Percentiles rank a stretch among this genome's conserved stretches.
Evolutionary conservation across 306 rosid species (phyloP).

Genomic region (Lotus japonicus): DNA sequence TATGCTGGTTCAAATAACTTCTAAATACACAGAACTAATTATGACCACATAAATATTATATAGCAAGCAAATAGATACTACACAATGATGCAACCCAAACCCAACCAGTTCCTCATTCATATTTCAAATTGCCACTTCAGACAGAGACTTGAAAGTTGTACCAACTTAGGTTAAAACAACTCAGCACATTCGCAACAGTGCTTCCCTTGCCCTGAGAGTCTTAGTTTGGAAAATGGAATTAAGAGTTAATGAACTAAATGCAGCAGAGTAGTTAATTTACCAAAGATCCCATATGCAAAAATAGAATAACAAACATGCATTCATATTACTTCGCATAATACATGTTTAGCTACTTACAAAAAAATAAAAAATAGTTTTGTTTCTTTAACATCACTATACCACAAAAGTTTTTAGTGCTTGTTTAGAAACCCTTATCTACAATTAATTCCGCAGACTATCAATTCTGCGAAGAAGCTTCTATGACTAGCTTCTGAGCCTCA

Average conservation of each 20-base stretch:
- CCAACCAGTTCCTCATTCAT: not conserved
- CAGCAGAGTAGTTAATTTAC: not conserved
- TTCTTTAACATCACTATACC: not conserved
- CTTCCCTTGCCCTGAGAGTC: not conserved
- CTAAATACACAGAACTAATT: not conserved
- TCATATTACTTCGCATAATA: not conserved
- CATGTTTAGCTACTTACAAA: not conserved
- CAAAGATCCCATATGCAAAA: not conserved
- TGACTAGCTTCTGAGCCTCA: too few species aligned
- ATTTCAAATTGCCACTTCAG: not conserved
- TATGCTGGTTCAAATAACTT: not conserved
- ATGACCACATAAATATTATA: not conserved
- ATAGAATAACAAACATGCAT: not conserved
- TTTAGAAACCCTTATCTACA: too few species aligned
- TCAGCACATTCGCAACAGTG: not conserved
- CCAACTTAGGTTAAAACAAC: not conserved
- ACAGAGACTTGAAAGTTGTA: not conserved
- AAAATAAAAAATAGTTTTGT: not conserved
- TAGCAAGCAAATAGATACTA: not conserved
- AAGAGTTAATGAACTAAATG: not conserved
- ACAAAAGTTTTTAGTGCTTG: too few species aligned
- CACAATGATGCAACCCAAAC: slow-evolving; percentile 4
- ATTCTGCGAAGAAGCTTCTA: too few species aligned
- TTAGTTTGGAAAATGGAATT: not conserved
- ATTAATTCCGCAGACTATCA: too few species aligned